Evolutionary conservation across 768 basidiomycete genomes (phyloP), one percentile per base, ranked within the genome.

Genomic region (Mycena amicta): DNA sequence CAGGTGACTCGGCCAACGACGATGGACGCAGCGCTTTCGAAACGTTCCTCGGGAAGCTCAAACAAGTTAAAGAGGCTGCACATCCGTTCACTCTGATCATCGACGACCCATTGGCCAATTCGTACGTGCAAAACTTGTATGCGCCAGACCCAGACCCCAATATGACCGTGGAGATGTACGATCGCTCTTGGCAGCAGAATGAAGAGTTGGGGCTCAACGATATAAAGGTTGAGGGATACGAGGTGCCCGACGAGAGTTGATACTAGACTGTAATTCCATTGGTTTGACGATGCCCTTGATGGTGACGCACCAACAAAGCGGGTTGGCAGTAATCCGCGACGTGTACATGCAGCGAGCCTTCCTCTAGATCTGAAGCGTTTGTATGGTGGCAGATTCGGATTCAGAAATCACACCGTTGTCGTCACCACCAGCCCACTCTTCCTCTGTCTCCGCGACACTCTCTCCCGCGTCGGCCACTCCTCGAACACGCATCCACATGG

Each of bases 121-220:
- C 93, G 2, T 95, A 98, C 69, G 77, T 99, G 45, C 97, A 99
- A 71, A 97, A 94, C 71, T 67, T 95, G n/a, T 98, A 96, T 70
- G 96, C 97, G 0, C 97, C 97, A 3, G 96, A 99, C 69, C 87
- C 92, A 0, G 96, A 98, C 69, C 96, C 96, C 1, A 94, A 95
- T 67, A 93, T 99, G 91, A 79, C 72, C 28, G 82, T 91, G 52
- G 92, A 90, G 70, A 70, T 72, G 55, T 99, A 98, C 68, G 91
- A 95, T 39, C 80, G 97, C 50, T 85, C 86, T 3, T 91, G 83
- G 77, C 84, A 93, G 43, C 94, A 99, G 77, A 95, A 99, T 66
- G 97, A 98, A 70, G 93, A 94, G 50, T 78, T 98, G 15, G 97
- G 96, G 4, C 71, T 99, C 69, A 93, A 94, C 65, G 92, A 93